Evolutionary conservation across 805 yeast genomes (phyloP), one percentile per base, ranked within the genome.

Genomic region (Pichia deserticola): DNA sequence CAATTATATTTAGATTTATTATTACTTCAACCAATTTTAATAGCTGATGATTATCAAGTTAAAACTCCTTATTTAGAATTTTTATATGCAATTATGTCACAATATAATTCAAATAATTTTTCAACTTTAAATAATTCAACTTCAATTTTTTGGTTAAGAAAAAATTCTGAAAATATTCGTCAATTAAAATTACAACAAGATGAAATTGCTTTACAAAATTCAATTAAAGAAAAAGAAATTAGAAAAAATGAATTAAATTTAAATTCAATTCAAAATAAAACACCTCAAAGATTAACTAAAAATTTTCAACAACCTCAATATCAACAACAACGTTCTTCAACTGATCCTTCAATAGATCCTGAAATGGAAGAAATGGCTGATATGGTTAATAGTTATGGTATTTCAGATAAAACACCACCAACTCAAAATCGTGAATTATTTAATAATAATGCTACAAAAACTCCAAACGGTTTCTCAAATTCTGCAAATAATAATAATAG

Each of bases 11-110:
- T 86, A 40, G 97, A 90, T 68, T 73, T 89, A 61, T 70, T 89
- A 40, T 69, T 90, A 48, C 75, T 90, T 53, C 95, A 89, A 61
- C 95, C 96, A 5, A 90, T 90, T 47, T 70, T 90, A 49, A 72
- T 89, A 50, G 96, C 93, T n/a, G 96, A 89, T 68, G 96, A 89
- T 62, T 78, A 79, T 61, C 82, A 84, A 44, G 82, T 89, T 48
- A 84, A 85, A 63, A 88, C 97, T 0, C 97, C 97, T 2, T 90
- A 90, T 63, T 72, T 90, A 63, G 97, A 90, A 68, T 87, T 87
- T 57, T 69, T 88, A 50, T 90, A 88, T 63, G 89, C 96, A 3
- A 76, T 82, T 48, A 70, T 85, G 72, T 81, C 86, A 54, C 90
- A 85, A 62, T 75, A 72, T 48, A 74, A 71, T 49, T 74, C 71